phyloP scores from a whole-genome alignment of 306 rosid species.

The Cucurbita pepo region DNA sequence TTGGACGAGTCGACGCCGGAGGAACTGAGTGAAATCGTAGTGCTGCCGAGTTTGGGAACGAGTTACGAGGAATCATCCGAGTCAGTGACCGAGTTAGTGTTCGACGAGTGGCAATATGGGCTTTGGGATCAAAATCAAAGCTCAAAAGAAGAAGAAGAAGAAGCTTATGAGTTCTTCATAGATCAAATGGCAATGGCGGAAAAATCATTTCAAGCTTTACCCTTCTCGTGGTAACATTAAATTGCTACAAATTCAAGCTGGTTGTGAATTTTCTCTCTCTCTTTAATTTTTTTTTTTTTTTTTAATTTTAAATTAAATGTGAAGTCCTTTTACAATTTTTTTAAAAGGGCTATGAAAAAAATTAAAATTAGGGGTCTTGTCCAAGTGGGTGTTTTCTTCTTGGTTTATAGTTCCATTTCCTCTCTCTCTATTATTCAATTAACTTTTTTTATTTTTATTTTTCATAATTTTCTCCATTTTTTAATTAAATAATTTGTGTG shows the following conservation, averaged over 20 bases:
- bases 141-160: slow-evolving; percentile 13
- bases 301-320: not conserved
- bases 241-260: not conserved
- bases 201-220: slow-evolving; percentile 10
- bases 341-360: not conserved
- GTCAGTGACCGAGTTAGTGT: slow-evolving; percentile 17
- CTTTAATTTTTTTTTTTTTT: not conserved
- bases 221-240: slow-evolving; percentile 29
- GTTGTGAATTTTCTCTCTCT: not conserved
- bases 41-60: slow-evolving; percentile 31
- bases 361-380: not conserved
- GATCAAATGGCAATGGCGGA: slow-evolving; percentile 14
- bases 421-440: not conserved
- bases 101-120: slow-evolving; percentile 24
- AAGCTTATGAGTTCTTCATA: slow-evolving; percentile 13
- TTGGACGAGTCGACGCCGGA: slow-evolving; percentile 3
- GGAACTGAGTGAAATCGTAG: slow-evolving; percentile 8
- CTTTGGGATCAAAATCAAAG: slow-evolving; percentile 13
- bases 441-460: not conserved
- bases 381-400: not conserved
- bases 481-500: not conserved
- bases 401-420: not conserved
- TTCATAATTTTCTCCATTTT: no score
- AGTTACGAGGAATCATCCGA: slow-evolving; percentile 25
- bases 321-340: slow-evolving; percentile 2